Conservation (phyloP, 2,329 filamentous ascomycete species). For the Aciculosporium take region DNA sequence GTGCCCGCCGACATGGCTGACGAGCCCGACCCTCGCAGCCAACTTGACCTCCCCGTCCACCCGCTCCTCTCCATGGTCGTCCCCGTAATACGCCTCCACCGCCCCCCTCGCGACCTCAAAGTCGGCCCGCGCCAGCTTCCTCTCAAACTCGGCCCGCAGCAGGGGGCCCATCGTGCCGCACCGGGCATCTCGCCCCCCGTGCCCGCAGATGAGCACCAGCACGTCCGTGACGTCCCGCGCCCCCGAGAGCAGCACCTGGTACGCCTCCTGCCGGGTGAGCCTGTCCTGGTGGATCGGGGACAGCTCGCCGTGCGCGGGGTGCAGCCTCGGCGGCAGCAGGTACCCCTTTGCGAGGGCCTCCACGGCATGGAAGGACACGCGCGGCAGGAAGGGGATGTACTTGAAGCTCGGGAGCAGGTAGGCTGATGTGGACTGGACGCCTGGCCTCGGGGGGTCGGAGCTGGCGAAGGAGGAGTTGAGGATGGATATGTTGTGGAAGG, state of each 20-base stretch:
- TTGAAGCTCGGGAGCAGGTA: slow-evolving; percentile 75
- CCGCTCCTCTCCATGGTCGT: background rate
- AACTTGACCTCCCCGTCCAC: slow-evolving; percentile 10
- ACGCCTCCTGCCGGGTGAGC: slow-evolving; percentile 35
- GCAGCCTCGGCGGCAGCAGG: slow-evolving; percentile 47
- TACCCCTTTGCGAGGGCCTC: slow-evolving; percentile 49
- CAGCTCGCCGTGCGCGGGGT: slow-evolving; percentile 45
- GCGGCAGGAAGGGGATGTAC: slow-evolving; percentile 59
- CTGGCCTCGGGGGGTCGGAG: slow-evolving; percentile 27
- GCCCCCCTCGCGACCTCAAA: slow-evolving; percentile 33
- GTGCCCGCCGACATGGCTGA: slow-evolving; percentile 73
- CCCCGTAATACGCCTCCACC: slow-evolving; percentile 19
- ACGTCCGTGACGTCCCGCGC: slow-evolving; percentile 52
- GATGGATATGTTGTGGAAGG: slow-evolving; percentile 67
- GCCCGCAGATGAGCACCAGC: slow-evolving; percentile 76
- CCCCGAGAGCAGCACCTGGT: slow-evolving; percentile 34
- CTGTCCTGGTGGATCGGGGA: slow-evolving; percentile 43
- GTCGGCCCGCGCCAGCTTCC: slow-evolving; percentile 35
- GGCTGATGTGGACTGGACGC: slow-evolving; percentile 44
- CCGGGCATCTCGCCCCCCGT: slow-evolving; percentile 64
- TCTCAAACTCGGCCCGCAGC: slow-evolving; percentile 55
- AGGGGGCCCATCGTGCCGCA: slow-evolving; percentile 72
- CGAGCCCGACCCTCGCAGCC: slow-evolving; percentile 49
- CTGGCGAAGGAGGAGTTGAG: slow-evolving; percentile 63
- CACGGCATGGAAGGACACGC: slow-evolving; percentile 40